Percentiles rank a stretch among this genome's conserved stretches.
phyloP scores from a whole-genome alignment of 768 basidiomycete species.

The Udeniomyces megalosporus region DNA sequence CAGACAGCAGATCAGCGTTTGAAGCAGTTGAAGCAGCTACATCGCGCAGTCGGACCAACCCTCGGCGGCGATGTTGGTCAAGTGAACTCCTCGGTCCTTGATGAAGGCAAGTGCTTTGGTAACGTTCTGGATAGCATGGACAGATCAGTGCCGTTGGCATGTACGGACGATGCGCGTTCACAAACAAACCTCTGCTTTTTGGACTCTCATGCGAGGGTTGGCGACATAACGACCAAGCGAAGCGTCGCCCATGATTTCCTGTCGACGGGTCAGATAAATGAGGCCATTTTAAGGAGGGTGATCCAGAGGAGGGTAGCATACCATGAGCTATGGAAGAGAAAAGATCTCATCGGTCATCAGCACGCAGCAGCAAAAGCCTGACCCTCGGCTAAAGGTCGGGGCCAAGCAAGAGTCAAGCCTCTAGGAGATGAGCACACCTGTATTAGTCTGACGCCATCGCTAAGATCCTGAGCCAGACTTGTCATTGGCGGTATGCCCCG shows the following conservation, averaged over 20 bases:
- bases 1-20: too few species aligned
- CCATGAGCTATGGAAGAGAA: background rate
- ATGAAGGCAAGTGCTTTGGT: constrained; percentile 94
- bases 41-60: background rate
- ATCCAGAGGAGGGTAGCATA: background rate
- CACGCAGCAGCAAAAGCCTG: background rate
- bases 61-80: constrained; percentile 66
- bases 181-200: constrained; percentile 58
- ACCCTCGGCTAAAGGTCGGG: background rate
- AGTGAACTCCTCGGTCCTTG: constrained; percentile 75
- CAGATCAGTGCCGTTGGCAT: background rate
- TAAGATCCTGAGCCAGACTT: constrained; percentile 76
- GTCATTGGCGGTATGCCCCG: constrained; percentile 73
- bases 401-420: too few species aligned
- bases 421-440: constrained; percentile 34
- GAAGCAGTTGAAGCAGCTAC: background rate
- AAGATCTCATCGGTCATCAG: background rate
- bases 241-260: constrained; percentile 97
- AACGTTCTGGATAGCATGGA: constrained; percentile 44
- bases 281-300: background rate
- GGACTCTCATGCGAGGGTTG: constrained; percentile 75
- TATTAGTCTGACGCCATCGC: constrained; percentile 86
- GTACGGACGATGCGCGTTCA: background rate
- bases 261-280: background rate
- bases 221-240: constrained; percentile 92